Conservation (phyloP, 129 eudicot species). For the Glebionis coronaria region DNA sequence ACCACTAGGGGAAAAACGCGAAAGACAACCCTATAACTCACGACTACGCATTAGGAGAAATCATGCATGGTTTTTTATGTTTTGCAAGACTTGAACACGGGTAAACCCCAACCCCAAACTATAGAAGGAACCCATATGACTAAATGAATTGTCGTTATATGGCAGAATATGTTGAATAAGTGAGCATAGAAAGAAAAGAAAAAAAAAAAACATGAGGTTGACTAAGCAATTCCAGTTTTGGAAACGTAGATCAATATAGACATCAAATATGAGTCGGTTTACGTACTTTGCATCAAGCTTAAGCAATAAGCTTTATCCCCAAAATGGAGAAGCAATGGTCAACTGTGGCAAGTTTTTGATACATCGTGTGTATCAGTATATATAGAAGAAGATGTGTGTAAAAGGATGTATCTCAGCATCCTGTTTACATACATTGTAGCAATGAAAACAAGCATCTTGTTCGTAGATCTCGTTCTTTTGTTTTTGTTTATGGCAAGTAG, state of each 20-base stretch:
- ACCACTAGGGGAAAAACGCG: too few relatives aligned
- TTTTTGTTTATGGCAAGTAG: constrained; percentile 14
- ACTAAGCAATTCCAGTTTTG: neutral
- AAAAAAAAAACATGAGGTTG: too few relatives aligned
- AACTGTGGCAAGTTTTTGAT: constrained; percentile 17
- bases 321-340: constrained; percentile 20
- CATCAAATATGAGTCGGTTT: neutral
- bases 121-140: too few relatives aligned
- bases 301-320: constrained; percentile 25
- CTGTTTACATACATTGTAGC: constrained; percentile 6
- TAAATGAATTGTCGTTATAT: too few relatives aligned
- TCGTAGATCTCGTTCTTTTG: constrained; percentile 9
- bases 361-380: neutral
- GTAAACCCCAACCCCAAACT: too few relatives aligned
- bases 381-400: neutral
- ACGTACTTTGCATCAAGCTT: constrained; percentile 11
- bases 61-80: too few relatives aligned
- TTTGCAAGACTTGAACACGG: too few relatives aligned
- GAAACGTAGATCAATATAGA: neutral
- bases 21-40: too few relatives aligned
- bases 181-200: too few relatives aligned
- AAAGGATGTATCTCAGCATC: constrained; percentile 19
- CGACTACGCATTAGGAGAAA: too few relatives aligned
- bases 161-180: too few relatives aligned
- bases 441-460: constrained; percentile 20